These are phyloP conservation scores for Oryza glaberrima DNA, from an alignment of 176 grass and related monocot genomes.

Conservation along the genomic window DNA sequence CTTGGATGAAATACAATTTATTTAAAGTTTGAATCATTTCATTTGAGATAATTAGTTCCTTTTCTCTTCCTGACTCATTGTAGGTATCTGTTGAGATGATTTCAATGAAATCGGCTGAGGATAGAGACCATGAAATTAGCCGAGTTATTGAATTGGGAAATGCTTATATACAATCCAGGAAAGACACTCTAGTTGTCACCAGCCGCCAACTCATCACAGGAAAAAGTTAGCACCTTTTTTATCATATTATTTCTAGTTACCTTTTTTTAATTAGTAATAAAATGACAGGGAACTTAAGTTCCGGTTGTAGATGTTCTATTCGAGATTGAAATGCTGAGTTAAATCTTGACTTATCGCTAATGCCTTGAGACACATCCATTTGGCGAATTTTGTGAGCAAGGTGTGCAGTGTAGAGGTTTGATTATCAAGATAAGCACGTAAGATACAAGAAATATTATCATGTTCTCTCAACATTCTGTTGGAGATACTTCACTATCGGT, in stretches of 20 bases:
- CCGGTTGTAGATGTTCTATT: too few species aligned
- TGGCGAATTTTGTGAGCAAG: background rate
- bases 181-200: slow-evolving; percentile 89
- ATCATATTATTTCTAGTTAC: slow-evolving; percentile 9
- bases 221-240: slow-evolving; percentile 66
- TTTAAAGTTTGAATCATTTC: slow-evolving; percentile 28
- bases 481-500: background rate
- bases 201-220: slow-evolving; percentile 87
- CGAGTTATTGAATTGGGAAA: slow-evolving; percentile 69
- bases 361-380: background rate
- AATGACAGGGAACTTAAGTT: background rate
- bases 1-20: slow-evolving; percentile 30
- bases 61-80: slow-evolving; percentile 40
- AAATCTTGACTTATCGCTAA: background rate
- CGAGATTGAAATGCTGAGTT: background rate
- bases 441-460: background rate
- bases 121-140: slow-evolving; percentile 83
- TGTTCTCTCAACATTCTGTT: background rate
- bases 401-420: background rate
- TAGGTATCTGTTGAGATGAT: slow-evolving; percentile 89
- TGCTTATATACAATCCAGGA: slow-evolving; percentile 73
- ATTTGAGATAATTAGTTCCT: slow-evolving; percentile 38
- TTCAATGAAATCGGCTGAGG: slow-evolving; percentile 72
- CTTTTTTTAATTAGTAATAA: slow-evolving; percentile 10
- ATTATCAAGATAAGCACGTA: slow-evolving; percentile 12